Base-by-base conservation (phyloP, 192 early-diverging fungal species). In the Geosiphon pyriformis region DNA sequence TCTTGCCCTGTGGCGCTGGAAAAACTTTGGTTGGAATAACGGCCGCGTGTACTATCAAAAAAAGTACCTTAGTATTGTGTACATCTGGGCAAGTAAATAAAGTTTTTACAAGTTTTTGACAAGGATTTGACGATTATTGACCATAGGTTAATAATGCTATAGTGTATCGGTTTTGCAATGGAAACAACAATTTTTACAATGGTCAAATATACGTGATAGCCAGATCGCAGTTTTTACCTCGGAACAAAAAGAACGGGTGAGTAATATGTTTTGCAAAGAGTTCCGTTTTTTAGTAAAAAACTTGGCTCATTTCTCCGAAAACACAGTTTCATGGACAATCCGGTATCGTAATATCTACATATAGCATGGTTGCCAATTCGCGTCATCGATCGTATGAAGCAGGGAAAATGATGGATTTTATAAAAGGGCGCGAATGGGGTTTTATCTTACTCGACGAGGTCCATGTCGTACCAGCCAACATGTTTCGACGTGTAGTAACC, bases 1-100 rank as follows among this genome's bases (percentile, higher is more conserved):
- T 99, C 64, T 79, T 99, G 59, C 96, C 96, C 0, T 99, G 96
- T 72, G 96, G 96, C 57, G 92, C 92, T 4, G 96, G 96, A 29
- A 99, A 99, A 76, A 99, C 96, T 0, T 80, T 99, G 37, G 96
- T 99, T 0, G 96, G 96, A 18, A 94, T 99, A 37, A 97, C 95
- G 18, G 96, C 96, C 1, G 94, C 95, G 0, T 96, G 92, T 69
- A 99, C 96, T 0, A 90, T 99, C 69, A 92, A 92, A 67, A 97
- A 97, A 76, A 92, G 91, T 62, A 87, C 87, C 15, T 80, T 99
- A 52, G 95, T 96, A 17, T 79, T 99, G 27, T 99, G 96, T 72
- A 99, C 92, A 4, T 82, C 73, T 3, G 75, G 69, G 37, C 34
- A 49, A 51, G 61, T 64, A 32, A 33, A 12, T 25, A n/a, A 6